phyloP scores from a whole-genome alignment of 352 stramenopile species.

The Blastocystis sp. region DNA sequence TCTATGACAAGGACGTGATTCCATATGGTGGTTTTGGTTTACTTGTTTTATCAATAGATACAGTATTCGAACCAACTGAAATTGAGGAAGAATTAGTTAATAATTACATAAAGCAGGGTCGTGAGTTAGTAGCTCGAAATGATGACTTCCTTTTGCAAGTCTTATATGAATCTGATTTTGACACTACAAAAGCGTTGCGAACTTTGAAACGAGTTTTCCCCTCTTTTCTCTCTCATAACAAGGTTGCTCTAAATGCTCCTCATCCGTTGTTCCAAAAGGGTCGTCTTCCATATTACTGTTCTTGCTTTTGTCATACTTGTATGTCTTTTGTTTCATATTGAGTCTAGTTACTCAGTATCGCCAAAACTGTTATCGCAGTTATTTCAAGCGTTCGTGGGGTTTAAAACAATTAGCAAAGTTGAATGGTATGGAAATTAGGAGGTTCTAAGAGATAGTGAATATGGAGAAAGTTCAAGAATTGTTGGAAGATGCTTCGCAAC shows the following conservation, averaged over 20 bases:
- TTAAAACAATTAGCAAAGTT: constrained; percentile 55
- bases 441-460: background rate
- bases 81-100: background rate
- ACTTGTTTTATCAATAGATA: background rate
- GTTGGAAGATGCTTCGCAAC: background rate
- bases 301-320: constrained; percentile 58
- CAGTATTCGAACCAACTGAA: background rate
- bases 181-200: background rate
- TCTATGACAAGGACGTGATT: background rate
- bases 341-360: constrained; percentile 27
- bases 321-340: background rate
- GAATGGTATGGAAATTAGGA: background rate
- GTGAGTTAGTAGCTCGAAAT: background rate
- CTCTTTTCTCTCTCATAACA: background rate
- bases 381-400: constrained; percentile 37
- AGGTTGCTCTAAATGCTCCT: background rate
- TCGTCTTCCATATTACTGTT: constrained; percentile 26
- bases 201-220: constrained; percentile 9
- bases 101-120: background rate
- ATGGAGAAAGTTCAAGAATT: constrained; percentile 28
- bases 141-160: constrained; percentile 38
- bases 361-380: constrained; percentile 12
- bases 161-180: constrained; percentile 13
- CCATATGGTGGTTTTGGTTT: background rate
- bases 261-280: background rate